Conservation (phyloP, 2,329 filamentous ascomycete species). For the Aspergillus sojae region DNA sequence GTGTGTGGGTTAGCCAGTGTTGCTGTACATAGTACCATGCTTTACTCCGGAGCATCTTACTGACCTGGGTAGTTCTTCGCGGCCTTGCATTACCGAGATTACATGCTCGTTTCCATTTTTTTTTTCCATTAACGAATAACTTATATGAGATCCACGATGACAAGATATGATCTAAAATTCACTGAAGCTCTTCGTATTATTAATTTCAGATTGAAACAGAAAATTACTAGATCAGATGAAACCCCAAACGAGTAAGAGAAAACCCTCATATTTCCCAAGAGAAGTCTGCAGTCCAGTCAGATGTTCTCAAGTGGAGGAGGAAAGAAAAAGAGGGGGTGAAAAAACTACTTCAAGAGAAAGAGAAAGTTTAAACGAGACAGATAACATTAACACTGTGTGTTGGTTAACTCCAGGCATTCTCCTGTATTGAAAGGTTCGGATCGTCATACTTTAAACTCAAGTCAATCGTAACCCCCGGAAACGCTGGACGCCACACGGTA, state of each 20-base stretch:
- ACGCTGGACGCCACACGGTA: neutral
- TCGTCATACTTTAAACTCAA: constrained; percentile 9
- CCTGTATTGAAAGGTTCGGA: constrained; percentile 6
- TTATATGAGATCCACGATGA: too few species aligned
- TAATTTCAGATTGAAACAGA: too few species aligned
- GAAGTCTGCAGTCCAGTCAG: neutral
- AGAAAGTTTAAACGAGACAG: neutral
- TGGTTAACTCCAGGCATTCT: neutral
- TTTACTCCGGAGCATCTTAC: neutral
- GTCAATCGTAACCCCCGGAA: neutral
- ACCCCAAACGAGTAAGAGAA: neutral
- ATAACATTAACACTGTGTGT: too few species aligned
- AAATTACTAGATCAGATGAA: neutral
- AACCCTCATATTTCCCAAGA: neutral
- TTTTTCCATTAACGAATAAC: too few species aligned
- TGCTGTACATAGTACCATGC: neutral
- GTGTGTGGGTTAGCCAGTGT: too few species aligned
- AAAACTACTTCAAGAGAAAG: too few species aligned
- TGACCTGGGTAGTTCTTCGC: neutral
- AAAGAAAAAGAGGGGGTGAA: neutral
- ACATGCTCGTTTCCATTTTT: too few species aligned
- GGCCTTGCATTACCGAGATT: neutral
- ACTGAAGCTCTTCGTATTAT: too few species aligned
- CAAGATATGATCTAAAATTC: too few species aligned
- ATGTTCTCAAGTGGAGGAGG: neutral